Percentiles rank a stretch among this genome's conserved stretches.
Conservation (phyloP, 208 protist genomes). For the Phytomonas sp. region DNA sequence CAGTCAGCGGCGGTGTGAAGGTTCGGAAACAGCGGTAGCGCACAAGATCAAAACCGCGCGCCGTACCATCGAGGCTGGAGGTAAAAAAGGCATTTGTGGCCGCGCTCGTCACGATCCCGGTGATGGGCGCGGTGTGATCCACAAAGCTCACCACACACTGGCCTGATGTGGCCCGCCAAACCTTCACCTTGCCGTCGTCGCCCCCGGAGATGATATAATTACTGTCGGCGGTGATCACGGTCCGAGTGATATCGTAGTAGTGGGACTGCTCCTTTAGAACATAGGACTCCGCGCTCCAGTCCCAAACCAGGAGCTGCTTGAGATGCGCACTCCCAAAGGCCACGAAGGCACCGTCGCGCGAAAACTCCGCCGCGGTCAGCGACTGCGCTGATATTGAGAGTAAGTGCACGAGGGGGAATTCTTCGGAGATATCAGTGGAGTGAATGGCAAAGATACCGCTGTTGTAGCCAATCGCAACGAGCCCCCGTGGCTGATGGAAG, state of each 20-base stretch:
- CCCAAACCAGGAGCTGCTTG: conserved; percentile 91
- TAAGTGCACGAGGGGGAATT: conserved; percentile 70
- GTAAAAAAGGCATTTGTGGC: conserved; percentile 89
- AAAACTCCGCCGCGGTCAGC: conserved; percentile 81
- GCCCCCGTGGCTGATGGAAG: conserved; percentile 65
- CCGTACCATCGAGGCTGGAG: conserved; percentile 86
- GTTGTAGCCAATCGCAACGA: conserved; percentile 85
- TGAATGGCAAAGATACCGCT: conserved; percentile 89
- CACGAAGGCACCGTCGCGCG: conserved; percentile 72
- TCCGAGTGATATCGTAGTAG: conserved; percentile 86
- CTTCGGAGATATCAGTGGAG: conserved; percentile 25
- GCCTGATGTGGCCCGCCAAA: conserved; percentile 85
- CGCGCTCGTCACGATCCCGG: conserved; percentile 69
- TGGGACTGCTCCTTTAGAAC: conserved; percentile 91
- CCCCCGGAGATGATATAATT: conserved; percentile 84
- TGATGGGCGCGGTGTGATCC: conserved; percentile 81
- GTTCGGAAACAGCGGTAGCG: conserved; percentile 88
- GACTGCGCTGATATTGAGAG: conserved; percentile 89
- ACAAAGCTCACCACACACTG: conserved; percentile 92
- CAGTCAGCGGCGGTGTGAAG: conserved; percentile 55
- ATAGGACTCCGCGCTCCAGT: conserved; percentile 90
- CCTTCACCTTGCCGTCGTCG: conserved; percentile 92
- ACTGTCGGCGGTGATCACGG: conserved; percentile 86
- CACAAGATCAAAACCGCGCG: conserved; percentile 86
- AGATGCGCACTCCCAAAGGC: conserved; percentile 85